A percentile compares a stretch with the other conserved stretches of the same genome.
Evolutionary conservation across 495 filamentous ascomycete species (phyloP).

Genomic region (Hypoxylon subgilvum): DNA sequence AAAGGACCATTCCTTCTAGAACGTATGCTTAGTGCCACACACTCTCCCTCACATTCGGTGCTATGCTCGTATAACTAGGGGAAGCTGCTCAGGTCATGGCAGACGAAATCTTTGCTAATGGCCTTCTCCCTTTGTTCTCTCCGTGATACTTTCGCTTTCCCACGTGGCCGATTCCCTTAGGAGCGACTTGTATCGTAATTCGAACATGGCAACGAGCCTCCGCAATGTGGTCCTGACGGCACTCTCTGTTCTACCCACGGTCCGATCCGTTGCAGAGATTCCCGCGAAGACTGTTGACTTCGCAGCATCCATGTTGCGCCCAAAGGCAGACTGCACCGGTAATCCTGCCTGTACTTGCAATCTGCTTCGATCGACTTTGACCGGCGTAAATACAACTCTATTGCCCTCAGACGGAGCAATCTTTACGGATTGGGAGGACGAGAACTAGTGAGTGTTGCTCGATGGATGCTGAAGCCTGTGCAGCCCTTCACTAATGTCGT

Average conservation of each 20-base stretch:
- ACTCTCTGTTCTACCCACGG: conserved; percentile 16
- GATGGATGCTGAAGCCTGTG: neutral
- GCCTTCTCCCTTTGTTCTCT: conserved; percentile 4
- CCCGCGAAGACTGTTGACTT: conserved; percentile 3
- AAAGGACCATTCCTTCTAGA: no score
- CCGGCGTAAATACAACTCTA: conserved; percentile 12
- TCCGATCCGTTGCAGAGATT: conserved; percentile 8
- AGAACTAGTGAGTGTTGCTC: conserved; percentile 28
- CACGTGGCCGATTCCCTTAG: neutral
- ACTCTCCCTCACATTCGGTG: neutral
- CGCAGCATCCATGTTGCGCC: neutral
- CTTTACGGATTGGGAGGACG: conserved; percentile 20
- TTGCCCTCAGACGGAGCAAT: conserved; percentile 14
- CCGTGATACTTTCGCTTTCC: conserved; percentile 1
- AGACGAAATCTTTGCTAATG: neutral
- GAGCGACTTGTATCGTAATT: neutral
- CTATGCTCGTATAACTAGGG: conserved; percentile 13
- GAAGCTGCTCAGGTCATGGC: conserved; percentile 4
- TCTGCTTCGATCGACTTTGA: conserved; percentile 5
- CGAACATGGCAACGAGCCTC: conserved; percentile 19
- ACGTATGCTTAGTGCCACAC: conserved; percentile 4
- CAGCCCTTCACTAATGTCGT: conserved; percentile 7
- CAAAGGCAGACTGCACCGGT: neutral
- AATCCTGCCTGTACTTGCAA: conserved; percentile 20
- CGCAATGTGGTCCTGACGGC: conserved; percentile 20